These are phyloP conservation scores for Paramecium primaurelia DNA, from an alignment of 73 alveolate species.

Conservation along the genomic window DNA sequence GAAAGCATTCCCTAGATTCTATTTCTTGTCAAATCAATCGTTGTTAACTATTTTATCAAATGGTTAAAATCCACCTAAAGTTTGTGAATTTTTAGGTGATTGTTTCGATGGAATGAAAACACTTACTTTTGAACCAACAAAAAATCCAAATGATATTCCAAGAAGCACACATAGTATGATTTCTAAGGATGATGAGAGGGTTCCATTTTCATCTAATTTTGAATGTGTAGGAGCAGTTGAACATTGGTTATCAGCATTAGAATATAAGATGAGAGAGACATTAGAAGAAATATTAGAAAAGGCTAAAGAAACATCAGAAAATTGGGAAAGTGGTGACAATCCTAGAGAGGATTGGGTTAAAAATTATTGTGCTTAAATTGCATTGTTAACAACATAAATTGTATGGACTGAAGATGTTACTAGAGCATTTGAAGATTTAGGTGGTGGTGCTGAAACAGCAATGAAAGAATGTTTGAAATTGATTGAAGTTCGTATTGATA, in stretches of 20 bases:
- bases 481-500: constrained; percentile 80
- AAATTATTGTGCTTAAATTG: constrained; percentile 93
- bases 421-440: constrained; percentile 71
- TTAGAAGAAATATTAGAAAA: constrained; percentile 76
- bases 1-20: constrained; percentile 99
- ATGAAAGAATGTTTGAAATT: constrained; percentile 77
- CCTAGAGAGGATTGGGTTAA: constrained; percentile 94
- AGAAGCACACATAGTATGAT: constrained; percentile 70
- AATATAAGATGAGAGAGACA: constrained; percentile 88
- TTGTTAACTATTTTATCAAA: constrained; percentile 98
- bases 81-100: constrained; percentile 93
- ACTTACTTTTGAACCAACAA: constrained; percentile 81
- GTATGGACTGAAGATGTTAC: constrained; percentile 88
- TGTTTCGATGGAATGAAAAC: constrained; percentile 98
- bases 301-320: constrained; percentile 93
- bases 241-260: constrained; percentile 90
- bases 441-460: constrained; percentile 74
- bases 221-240: constrained; percentile 98
- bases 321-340: constrained; percentile 90
- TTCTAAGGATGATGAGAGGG: constrained; percentile 86
- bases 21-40: constrained; percentile 99
- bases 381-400: constrained; percentile 87
- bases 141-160: constrained; percentile 69
- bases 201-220: constrained; percentile 83
- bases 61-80: constrained; percentile 96